Conservation (phyloP, 129 eudicot species). For the Arctium minus region DNA sequence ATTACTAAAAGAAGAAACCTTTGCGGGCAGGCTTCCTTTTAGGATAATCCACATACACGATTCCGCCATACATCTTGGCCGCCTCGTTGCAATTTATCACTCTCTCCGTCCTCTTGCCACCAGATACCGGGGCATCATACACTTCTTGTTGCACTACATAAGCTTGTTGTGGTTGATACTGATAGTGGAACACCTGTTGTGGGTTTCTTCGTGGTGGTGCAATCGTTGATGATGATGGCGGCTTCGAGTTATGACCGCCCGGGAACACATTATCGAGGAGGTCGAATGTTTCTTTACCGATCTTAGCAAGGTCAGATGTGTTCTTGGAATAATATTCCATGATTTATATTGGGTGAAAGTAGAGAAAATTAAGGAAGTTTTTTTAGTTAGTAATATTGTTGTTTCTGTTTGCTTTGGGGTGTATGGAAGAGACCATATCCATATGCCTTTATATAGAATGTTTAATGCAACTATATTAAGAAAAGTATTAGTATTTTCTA, state of each 20-base stretch:
- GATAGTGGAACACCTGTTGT: not conserved
- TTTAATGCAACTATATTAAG: slow-evolving; percentile 1
- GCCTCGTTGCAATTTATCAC: slow-evolving; percentile 25
- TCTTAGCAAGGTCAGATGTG: slow-evolving; percentile 15
- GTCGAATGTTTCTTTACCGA: slow-evolving; percentile 32
- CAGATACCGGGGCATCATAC: not conserved
- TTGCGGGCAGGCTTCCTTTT: slow-evolving; percentile 23
- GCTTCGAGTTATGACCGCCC: not conserved
- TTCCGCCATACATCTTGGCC: slow-evolving; percentile 34
- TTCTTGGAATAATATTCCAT: slow-evolving; percentile 21
- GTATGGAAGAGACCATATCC: not conserved
- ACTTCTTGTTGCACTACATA: slow-evolving; percentile 21
- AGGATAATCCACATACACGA: slow-evolving; percentile 29
- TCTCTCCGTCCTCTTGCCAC: not conserved
- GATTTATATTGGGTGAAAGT: not conserved
- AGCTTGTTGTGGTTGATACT: slow-evolving; percentile 24
- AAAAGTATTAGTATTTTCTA: not conserved
- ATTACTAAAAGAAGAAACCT: slow-evolving; percentile 16
- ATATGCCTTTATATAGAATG: slow-evolving; percentile 14
- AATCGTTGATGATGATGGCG: not conserved
- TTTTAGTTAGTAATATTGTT: not conserved
- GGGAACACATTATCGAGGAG: slow-evolving; percentile 19
- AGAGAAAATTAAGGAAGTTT: not conserved
- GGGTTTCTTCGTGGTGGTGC: not conserved
- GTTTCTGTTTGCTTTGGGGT: slow-evolving; percentile 15